Conservation (phyloP, 2,329 filamentous ascomycete genomes). For the Trichothecium roseum region DNA sequence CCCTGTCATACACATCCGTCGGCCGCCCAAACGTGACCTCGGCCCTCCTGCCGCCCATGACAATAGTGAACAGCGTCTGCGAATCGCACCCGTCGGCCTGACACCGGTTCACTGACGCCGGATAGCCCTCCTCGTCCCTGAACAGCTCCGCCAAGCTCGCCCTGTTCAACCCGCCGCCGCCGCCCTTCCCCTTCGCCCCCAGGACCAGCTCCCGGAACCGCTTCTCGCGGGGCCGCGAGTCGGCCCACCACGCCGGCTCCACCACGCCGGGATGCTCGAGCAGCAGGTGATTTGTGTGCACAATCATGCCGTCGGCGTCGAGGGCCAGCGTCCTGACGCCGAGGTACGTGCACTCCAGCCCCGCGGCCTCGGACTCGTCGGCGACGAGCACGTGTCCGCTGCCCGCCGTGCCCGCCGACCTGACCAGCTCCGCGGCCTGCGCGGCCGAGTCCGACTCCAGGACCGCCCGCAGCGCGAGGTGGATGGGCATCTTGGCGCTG, state of each 20-base stretch:
- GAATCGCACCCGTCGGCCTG: conserved; percentile 9
- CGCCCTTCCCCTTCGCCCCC: neutral
- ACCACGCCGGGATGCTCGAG: conserved; percentile 16
- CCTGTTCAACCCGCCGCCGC: neutral
- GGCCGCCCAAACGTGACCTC: conserved; percentile 19
- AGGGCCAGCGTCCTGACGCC: conserved; percentile 1
- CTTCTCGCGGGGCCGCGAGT: conserved; percentile 15
- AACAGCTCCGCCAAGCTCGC: conserved; percentile 8
- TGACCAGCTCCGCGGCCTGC: conserved; percentile 3
- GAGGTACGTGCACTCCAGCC: conserved; percentile 6
- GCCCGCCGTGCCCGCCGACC: conserved; percentile 4
- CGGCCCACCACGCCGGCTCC: conserved; percentile 18
- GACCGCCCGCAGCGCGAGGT: conserved; percentile 45
- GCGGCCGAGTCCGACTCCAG: conserved; percentile 35
- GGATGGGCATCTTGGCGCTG: conserved; percentile 41
- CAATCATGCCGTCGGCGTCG: conserved; percentile 3
- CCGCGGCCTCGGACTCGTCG: conserved; percentile 2
- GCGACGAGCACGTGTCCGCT: conserved; percentile 7
- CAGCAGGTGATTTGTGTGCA: conserved; percentile 10
- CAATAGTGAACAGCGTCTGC: conserved; percentile 18
- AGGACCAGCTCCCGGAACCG: conserved; percentile 14
- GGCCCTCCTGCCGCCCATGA: conserved; percentile 6
- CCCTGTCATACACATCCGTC: conserved; percentile 9
- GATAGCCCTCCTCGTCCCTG: conserved; percentile 17
- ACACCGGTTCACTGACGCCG: conserved; percentile 16